phyloP scores from a whole-genome alignment of 73 alveolate genomes.

The Symbiodinium natans region DNA sequence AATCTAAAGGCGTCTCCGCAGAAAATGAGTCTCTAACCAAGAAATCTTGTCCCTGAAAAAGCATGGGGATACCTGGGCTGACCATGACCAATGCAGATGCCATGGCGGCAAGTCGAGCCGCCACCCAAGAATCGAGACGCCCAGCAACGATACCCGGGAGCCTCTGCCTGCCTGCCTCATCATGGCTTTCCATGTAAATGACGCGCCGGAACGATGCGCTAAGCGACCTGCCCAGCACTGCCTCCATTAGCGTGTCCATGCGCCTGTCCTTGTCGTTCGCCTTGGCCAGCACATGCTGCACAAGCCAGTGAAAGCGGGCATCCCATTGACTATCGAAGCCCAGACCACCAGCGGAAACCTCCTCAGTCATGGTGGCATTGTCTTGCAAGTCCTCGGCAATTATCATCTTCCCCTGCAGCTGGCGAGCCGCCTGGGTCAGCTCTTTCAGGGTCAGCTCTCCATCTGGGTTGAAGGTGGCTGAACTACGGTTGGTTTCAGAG shows the following conservation, averaged over 20 bases:
- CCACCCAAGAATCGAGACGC: slow-evolving; percentile 25
- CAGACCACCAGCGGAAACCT: slow-evolving; percentile 1
- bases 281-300: not conserved
- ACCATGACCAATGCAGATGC: slow-evolving; percentile 48
- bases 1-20: slow-evolving; percentile 29
- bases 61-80: slow-evolving; percentile 76
- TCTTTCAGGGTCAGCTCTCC: slow-evolving; percentile 63
- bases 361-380: slow-evolving; percentile 15
- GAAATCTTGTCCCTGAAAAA: slow-evolving; percentile 84
- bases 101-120: slow-evolving; percentile 37
- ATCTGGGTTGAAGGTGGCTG: slow-evolving; percentile 86
- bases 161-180: slow-evolving; percentile 60
- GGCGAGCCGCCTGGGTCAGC: slow-evolving; percentile 18
- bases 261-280: slow-evolving; percentile 16
- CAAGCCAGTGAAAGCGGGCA: slow-evolving; percentile 47
- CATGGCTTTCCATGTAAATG: slow-evolving; percentile 64
- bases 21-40: slow-evolving; percentile 5
- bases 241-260: slow-evolving; percentile 25
- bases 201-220: slow-evolving; percentile 43
- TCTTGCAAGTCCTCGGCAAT: slow-evolving; percentile 74
- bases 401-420: slow-evolving; percentile 26
- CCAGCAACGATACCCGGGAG: slow-evolving; percentile 22
- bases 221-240: not conserved
- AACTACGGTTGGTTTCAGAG: slow-evolving; percentile 63
- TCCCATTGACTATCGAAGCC: slow-evolving; percentile 87